Conservation (phyloP, 352 stramenopile species). For the Thalassiosira livingstoniorum region DNA sequence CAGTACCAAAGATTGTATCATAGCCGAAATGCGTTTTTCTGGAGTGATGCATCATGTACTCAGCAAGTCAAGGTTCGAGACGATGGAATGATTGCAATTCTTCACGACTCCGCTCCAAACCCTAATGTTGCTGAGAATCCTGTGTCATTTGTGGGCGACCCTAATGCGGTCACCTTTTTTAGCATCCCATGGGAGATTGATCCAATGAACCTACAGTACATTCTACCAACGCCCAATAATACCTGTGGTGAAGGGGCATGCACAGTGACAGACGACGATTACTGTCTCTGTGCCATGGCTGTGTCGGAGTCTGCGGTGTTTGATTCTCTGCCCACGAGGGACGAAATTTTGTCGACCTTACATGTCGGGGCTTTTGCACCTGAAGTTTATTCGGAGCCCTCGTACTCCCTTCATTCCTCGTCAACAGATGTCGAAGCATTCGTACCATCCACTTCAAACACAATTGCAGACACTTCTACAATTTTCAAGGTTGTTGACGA, state of each 20-base stretch:
- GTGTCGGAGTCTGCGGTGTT: conserved; percentile 32
- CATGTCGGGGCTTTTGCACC: neutral
- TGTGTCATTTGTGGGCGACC: conserved; percentile 47
- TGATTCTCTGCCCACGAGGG: conserved; percentile 53
- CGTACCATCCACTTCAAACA: neutral
- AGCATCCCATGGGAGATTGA: conserved; percentile 57
- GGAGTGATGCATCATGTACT: conserved; percentile 50
- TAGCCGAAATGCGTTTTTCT: conserved; percentile 57
- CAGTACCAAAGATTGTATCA: conserved; percentile 51
- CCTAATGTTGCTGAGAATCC: neutral
- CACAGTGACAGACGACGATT: conserved; percentile 32
- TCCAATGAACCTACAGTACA: conserved; percentile 36
- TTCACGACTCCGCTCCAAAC: conserved; percentile 41
- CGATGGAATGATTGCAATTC: conserved; percentile 59
- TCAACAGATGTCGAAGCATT: neutral
- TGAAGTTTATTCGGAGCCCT: neutral
- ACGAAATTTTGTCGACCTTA: conserved; percentile 58
- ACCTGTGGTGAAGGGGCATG: conserved; percentile 56
- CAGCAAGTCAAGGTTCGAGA: conserved; percentile 45
- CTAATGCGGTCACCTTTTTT: conserved; percentile 58
- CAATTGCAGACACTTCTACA: conserved; percentile 24
- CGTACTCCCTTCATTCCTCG: neutral
- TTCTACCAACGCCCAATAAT: conserved; percentile 54
- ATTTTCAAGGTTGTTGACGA: conserved; percentile 56
- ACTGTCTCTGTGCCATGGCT: conserved; percentile 50